Base-by-base conservation (phyloP, 2,329 filamentous ascomycete genomes). In the Fonsecaea erecta region DNA sequence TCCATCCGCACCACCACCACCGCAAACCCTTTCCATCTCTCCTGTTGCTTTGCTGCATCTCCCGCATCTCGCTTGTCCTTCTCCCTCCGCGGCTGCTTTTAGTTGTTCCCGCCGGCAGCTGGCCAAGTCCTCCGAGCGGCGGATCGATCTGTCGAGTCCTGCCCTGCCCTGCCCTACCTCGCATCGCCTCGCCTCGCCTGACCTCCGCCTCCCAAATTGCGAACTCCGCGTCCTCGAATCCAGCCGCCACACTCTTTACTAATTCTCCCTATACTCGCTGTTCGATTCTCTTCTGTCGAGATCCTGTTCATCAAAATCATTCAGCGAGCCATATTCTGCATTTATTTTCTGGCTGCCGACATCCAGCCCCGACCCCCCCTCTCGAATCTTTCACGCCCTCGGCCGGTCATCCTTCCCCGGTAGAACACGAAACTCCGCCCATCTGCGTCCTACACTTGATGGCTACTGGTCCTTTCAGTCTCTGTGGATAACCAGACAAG, bases 181-280 rank as follows among this genome's bases (percentile, higher is more conserved):
- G 66, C 62, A 54, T 66, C 57, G 53, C 63, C 62, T 43, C 32
- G 66, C 64, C 59, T 66, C 57, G 53, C 63, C 62, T 46, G 21
- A 56, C 52, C 63, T 68, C 60, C 63, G 60, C 63, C 63, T 66
- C 66, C 57, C 55, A 55, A 63, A 53, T 32, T 58, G 35, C 43
- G 37, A 64, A 66, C 52, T 61, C 63, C 63, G 60, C 63, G 63
- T 60, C 55, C 51, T 66, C 63, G 57, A 66, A 32, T 68, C 63
- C 35, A 59, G 60, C 63, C 60, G 52, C 66, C 60, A 68, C 66
- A 55, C 58, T 68, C 63, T 52, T 64, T 66, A 62, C 63, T 24
- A 64, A 62, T 55, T 54, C 11, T 43, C 37, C 32, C 59, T 37
- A 26, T 43, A 32, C 53, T 35, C 21, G 18, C 32, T 61, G 2